Conservation (phyloP, 2,329 filamentous ascomycete genomes). For the Talaromyces sp. region DNA sequence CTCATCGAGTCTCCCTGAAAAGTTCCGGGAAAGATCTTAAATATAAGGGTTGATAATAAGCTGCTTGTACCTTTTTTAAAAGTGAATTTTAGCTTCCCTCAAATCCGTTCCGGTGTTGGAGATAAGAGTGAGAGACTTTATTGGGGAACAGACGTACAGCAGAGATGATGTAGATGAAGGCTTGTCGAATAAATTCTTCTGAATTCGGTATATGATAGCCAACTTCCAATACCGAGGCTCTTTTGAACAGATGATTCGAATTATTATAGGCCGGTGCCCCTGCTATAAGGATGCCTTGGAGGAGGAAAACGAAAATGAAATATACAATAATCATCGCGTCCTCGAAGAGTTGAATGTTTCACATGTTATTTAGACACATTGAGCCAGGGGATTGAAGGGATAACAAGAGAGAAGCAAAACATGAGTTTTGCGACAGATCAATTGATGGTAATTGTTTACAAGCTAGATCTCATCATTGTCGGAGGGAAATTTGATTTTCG, state of each 20-base stretch:
- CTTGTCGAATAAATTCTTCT: neutral
- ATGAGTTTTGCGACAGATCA: neutral
- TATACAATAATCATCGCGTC: neutral
- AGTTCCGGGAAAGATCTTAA: neutral
- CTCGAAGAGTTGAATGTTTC: neutral
- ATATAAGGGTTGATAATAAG: neutral
- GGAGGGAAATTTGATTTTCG: neutral
- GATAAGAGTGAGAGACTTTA: neutral
- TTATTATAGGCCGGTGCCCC: neutral
- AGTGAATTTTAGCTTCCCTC: neutral
- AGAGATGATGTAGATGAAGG: neutral
- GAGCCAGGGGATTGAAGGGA: neutral
- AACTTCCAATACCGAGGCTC: neutral
- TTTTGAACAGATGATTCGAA: neutral
- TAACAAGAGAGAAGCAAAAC: neutral
- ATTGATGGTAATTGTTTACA: neutral
- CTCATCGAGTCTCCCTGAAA: neutral
- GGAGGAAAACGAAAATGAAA: neutral
- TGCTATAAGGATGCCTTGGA: neutral
- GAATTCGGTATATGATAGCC: neutral
- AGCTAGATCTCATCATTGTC: neutral
- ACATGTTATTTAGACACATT: neutral
- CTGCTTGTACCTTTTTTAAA: neutral
- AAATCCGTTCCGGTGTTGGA: neutral
- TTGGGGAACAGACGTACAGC: neutral